Conservation (phyloP, 2,329 filamentous ascomycete genomes). For the Colletotrichum musicola region DNA sequence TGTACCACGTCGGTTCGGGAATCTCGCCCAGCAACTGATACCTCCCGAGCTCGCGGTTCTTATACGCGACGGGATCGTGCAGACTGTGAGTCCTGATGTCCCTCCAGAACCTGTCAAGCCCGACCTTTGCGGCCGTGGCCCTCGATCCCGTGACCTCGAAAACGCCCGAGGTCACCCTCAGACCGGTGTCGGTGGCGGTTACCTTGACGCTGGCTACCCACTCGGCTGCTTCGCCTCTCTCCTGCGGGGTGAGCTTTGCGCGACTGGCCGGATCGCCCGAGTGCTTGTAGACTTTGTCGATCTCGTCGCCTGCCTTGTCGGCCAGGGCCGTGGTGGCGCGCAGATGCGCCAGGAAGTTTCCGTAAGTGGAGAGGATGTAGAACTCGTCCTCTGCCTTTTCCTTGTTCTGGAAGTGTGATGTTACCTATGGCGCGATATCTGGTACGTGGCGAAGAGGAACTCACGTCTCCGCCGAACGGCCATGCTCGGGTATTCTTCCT, state of each 20-base stretch:
- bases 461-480: conserved; percentile 72
- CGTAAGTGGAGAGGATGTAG: conserved; percentile 74
- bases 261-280: conserved; percentile 53
- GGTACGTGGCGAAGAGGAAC: conserved; percentile 23
- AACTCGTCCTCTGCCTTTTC: conserved; percentile 71
- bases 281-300: conserved; percentile 60
- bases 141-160: conserved; percentile 74
- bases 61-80: conserved; percentile 77
- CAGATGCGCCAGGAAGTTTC: conserved; percentile 73
- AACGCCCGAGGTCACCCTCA: conserved; percentile 70
- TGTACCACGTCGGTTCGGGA: conserved; percentile 73
- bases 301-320: conserved; percentile 65
- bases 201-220: conserved; percentile 74
- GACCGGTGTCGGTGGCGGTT: conserved; percentile 69
- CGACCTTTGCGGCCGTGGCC: conserved; percentile 68
- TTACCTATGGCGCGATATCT: neutral
- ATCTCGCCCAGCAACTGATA: conserved; percentile 68
- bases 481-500: conserved; percentile 68
- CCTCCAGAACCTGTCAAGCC: conserved; percentile 75
- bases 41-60: conserved; percentile 72
- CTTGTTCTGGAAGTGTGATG: conserved; percentile 56
- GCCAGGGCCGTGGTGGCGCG: conserved; percentile 70
- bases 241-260: conserved; percentile 59
- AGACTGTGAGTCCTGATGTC: conserved; percentile 75
- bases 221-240: conserved; percentile 72